phyloP scores from a whole-genome alignment of 1,284 basidiomycete species.

The Trametes sp. region DNA sequence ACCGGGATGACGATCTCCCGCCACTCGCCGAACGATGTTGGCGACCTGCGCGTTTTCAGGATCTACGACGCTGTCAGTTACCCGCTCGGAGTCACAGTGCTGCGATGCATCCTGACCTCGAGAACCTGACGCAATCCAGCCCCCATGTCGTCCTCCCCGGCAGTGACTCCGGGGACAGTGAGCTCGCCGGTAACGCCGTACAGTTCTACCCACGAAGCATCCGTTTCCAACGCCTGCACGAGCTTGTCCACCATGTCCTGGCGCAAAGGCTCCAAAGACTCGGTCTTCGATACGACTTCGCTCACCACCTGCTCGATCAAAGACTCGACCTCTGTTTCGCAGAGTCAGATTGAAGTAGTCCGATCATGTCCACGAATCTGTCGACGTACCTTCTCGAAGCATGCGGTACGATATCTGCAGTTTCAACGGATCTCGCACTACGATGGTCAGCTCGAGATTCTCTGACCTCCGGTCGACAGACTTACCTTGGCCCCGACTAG shows the following conservation, averaged over 20 bases:
- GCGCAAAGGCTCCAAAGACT: slow-evolving; percentile 41
- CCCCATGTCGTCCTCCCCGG: slow-evolving; percentile 47
- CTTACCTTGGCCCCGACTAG: slow-evolving; percentile 64
- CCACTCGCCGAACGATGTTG: slow-evolving; percentile 54
- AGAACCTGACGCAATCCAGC: slow-evolving; percentile 44
- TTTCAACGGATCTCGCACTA: slow-evolving; percentile 68
- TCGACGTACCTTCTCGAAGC: slow-evolving; percentile 69
- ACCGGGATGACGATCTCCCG: slow-evolving; percentile 80
- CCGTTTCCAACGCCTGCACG: slow-evolving; percentile 65
- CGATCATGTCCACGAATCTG: not conserved
- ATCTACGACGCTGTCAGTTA: slow-evolving; percentile 41
- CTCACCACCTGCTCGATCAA: slow-evolving; percentile 62
- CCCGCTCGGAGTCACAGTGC: not conserved
- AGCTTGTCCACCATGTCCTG: slow-evolving; percentile 55
- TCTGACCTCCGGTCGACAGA: not conserved
- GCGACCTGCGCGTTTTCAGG: slow-evolving; percentile 50
- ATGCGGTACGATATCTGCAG: slow-evolving; percentile 75
- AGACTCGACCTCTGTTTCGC: slow-evolving; percentile 62
- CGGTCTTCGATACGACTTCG: slow-evolving; percentile 46
- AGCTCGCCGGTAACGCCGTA: slow-evolving; percentile 76
- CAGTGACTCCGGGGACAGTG: slow-evolving; percentile 53
- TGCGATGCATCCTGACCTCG: slow-evolving; percentile 36
- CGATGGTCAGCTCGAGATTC: not conserved
- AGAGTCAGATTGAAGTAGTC: not conserved
- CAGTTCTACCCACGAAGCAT: slow-evolving; percentile 69